Percentiles rank a stretch among this genome's conserved stretches.
Evolutionary conservation across 176 grass and related monocot species (phyloP).

Genomic region (Stipa capillata): DNA sequence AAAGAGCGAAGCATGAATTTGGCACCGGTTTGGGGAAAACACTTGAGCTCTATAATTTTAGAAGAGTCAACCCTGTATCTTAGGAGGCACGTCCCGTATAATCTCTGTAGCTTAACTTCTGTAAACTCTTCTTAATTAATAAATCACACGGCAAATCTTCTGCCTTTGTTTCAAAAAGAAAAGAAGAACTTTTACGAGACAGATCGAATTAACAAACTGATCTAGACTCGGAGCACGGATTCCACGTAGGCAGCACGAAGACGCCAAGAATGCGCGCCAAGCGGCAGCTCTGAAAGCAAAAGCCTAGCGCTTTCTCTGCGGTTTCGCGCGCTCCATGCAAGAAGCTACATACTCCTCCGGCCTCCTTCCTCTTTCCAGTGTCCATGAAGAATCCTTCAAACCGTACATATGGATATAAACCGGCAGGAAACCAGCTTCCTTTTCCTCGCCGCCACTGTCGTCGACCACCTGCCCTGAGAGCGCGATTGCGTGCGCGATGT

Average conservation of each 20-base stretch:
- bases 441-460: neutral
- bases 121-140: too few species aligned
- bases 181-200: slow-evolving; percentile 14
- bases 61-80: too few species aligned
- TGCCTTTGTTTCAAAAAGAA: too few species aligned
- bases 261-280: slow-evolving; percentile 39
- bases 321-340: slow-evolving; percentile 28
- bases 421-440: neutral
- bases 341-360: slow-evolving; percentile 33
- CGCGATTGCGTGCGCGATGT: neutral
- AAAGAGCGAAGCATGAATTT: too few species aligned
- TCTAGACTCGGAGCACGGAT: neutral
- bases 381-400: neutral
- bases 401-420: slow-evolving; percentile 28
- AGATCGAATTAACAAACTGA: neutral
- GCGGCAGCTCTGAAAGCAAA: neutral
- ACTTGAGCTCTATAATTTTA: too few species aligned
- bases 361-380: slow-evolving; percentile 6
- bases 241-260: slow-evolving; percentile 34
- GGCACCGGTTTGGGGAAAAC: too few species aligned
- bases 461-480: neutral
- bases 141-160: too few species aligned
- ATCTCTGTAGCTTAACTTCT: too few species aligned
- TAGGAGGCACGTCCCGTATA: too few species aligned
- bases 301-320: slow-evolving; percentile 29